phyloP scores from a whole-genome alignment of 148 eudicot genomes.

The Pharnaceum exiguum region DNA sequence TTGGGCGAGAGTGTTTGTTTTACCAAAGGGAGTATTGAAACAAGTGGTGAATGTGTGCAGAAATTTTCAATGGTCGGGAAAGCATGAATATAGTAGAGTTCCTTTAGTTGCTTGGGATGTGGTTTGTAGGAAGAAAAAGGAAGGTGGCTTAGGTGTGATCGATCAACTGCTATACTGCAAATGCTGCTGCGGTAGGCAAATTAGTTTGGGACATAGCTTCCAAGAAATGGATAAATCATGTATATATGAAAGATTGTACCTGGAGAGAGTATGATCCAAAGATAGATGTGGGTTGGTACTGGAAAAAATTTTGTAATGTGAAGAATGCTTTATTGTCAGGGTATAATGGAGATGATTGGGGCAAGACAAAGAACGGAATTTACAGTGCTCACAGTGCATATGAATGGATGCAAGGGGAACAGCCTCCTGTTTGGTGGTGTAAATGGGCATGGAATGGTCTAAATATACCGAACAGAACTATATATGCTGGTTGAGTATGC shows the following conservation, averaged over 20 bases:
- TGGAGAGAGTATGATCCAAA: too few relatives aligned
- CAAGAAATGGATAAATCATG: background rate
- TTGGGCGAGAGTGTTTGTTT: background rate
- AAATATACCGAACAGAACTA: background rate
- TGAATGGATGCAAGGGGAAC: too few relatives aligned
- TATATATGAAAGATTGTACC: background rate
- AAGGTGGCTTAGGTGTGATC: background rate
- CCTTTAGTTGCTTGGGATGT: background rate
- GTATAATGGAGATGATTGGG: too few relatives aligned
- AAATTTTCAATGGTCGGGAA: background rate
- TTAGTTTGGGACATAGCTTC: background rate
- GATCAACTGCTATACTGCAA: background rate
- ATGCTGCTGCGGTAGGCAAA: background rate
- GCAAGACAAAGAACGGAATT: too few relatives aligned
- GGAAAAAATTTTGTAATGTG: background rate
- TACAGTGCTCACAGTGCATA: too few relatives aligned
- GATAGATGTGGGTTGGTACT: background rate
- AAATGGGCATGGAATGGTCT: background rate
- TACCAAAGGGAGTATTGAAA: background rate
- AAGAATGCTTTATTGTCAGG: too few relatives aligned
- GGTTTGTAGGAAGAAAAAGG: background rate
- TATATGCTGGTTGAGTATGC: background rate
- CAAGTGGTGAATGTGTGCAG: background rate
- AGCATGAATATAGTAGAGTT: background rate
- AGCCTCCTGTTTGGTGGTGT: too few relatives aligned